Evolutionary conservation across 208 protist species (phyloP), one percentile per base, ranked within the genome.

Genomic region (Endotrypanum monterogeii): DNA sequence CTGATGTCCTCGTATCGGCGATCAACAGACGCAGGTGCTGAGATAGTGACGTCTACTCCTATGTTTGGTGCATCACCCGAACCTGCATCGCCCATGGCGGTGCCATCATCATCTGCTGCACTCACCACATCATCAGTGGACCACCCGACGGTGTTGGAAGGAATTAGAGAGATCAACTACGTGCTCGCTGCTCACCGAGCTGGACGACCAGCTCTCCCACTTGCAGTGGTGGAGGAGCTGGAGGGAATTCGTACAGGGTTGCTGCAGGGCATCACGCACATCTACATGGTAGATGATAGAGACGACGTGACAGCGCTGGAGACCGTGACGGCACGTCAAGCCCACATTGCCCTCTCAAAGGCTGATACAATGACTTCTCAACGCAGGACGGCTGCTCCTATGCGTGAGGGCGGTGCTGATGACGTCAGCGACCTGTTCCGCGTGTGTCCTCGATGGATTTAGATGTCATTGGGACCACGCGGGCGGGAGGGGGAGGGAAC

Each of bases 161-260:
- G 79, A 18, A 52, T 88, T 18, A 58, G 61, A 28, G 76, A 86
- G 39, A 88, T 90, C 76, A 78, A 86, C 44, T 73, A 77, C 46
- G 62, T 90, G 37, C 65, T 90, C 50, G 73, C 71, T 3, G 72
- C 75, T 0, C 80, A 84, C 57, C 70, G 68, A n/a, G 60, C 46
- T 0, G 72, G 76, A 18, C 71, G 35, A 8, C 75, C 80, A 8
- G 12, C 61, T 28, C 51, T 84, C 52, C 80, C 80, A 25, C 66
- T 73, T 5, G 7, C 61, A 28, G 72, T 81, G 18, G 81, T 85
- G 18, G 76, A 82, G 44, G 85, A 90, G 60, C 68, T 93, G 58
- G 61, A 89, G 51, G 81, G 82, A 28, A 89, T 93, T 66, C 81
- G 79, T 25, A 28, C 14, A 11, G 37, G 67, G n/a, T 69, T 83